A percentile compares a stretch with the other conserved stretches of the same genome.
phyloP scores from a whole-genome alignment of 1,284 basidiomycete species.

The Tetrapyrgos nigripes region DNA sequence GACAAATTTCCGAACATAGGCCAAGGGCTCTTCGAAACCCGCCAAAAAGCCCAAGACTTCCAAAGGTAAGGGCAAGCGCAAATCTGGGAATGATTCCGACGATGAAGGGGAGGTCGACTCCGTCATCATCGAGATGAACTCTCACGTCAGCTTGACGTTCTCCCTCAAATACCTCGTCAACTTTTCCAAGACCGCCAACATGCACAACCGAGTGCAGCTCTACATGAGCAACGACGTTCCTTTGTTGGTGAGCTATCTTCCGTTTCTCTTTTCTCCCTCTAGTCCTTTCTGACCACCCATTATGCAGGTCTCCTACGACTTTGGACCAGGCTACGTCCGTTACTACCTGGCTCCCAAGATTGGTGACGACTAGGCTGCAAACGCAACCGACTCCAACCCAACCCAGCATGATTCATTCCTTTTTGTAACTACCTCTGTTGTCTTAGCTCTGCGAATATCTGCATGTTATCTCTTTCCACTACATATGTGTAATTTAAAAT shows the following conservation, averaged over 20 bases:
- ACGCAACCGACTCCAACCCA: no score
- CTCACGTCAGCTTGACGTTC: slow-evolving; percentile 94
- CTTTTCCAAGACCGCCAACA: slow-evolving; percentile 91
- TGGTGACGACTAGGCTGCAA: slow-evolving; percentile 68
- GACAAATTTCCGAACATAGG: no score
- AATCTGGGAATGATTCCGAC: slow-evolving; percentile 56
- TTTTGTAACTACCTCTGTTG: no score
- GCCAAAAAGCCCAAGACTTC: slow-evolving; percentile 13
- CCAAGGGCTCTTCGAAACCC: slow-evolving; percentile 12
- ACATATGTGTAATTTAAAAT: no score
- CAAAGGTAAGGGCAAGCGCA: slow-evolving; percentile 60
- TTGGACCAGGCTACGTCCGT: slow-evolving; percentile 81
- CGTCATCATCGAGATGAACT: slow-evolving; percentile 85
- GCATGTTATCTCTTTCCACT: no score
- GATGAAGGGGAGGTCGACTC: slow-evolving; percentile 54
- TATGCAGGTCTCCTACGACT: slow-evolving; percentile 82
- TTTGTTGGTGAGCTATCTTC: slow-evolving; percentile 63
- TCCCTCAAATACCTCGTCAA: slow-evolving; percentile 97
- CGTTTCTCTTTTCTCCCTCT: not conserved
- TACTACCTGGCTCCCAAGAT: slow-evolving; percentile 94
- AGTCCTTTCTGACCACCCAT: slow-evolving; percentile 1
- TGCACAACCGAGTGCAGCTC: slow-evolving; percentile 78
- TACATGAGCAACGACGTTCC: slow-evolving; percentile 95
- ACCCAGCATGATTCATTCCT: no score
- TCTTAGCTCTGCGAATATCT: no score